Conservation (phyloP, 2,329 filamentous ascomycete genomes). For the Penicillium sp. region DNA sequence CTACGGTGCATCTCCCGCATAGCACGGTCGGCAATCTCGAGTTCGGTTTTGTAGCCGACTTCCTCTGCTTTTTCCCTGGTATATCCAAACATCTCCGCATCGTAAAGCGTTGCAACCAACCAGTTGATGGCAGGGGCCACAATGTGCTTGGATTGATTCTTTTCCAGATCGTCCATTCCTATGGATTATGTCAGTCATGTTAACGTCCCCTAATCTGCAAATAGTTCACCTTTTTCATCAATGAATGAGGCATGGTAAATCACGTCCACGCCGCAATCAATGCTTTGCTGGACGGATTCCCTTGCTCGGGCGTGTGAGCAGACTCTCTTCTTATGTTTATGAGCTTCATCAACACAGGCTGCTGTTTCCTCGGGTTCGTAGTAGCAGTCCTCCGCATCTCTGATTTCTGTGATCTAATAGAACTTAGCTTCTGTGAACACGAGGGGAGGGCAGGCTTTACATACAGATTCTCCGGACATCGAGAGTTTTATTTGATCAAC, state of each 20-base stretch:
- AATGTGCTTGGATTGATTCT: neutral
- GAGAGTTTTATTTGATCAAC: neutral
- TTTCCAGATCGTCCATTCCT: neutral
- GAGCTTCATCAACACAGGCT: neutral
- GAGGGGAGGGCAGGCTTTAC: rapidly evolving
- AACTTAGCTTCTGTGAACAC: neutral
- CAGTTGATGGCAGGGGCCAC: neutral
- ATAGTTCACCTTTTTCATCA: neutral
- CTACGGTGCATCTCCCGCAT: neutral
- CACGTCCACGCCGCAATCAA: neutral
- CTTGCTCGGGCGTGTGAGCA: neutral
- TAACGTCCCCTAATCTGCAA: neutral
- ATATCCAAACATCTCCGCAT: neutral
- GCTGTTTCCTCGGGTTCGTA: neutral
- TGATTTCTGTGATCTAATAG: neutral
- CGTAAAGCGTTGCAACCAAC: neutral
- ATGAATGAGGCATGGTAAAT: neutral
- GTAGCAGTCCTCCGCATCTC: neutral
- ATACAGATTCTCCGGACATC: neutral
- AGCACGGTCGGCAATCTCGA: neutral
- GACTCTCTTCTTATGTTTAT: neutral
- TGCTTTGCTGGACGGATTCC: neutral
- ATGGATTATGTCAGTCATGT: neutral
- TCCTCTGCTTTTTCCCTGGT: neutral
- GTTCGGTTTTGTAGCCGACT: neutral